Evolutionary conservation across 805 yeast species (phyloP).

Genomic region (Tetrapisispora nanseiensis): DNA sequence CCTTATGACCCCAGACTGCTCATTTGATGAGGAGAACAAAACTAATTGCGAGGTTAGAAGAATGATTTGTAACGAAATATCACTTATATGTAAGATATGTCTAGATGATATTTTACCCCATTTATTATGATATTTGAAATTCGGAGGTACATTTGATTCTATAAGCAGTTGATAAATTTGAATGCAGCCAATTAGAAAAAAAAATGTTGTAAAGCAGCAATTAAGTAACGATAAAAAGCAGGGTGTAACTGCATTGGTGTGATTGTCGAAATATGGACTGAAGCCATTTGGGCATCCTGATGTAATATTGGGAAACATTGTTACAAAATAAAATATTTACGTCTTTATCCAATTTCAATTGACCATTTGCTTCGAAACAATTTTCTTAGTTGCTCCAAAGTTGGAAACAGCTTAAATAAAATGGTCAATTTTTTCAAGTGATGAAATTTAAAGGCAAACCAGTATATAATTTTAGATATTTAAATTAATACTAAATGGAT

Average conservation of each 20-base stretch:
- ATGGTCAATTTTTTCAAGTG: no score
- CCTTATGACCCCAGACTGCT: conserved; percentile 7
- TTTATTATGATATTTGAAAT: conserved; percentile 6
- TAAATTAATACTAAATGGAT: no score
- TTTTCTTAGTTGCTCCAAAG: no score
- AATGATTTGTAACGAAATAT: conserved; percentile 14
- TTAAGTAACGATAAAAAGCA: conserved; percentile 23
- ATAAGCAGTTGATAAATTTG: conserved; percentile 14
- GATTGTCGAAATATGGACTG: conserved; percentile 28
- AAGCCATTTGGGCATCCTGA: conserved; percentile 13
- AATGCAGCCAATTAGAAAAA: conserved; percentile 15
- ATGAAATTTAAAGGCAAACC: no score
- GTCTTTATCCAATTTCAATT: no score
- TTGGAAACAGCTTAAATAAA: no score
- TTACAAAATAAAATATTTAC: no score
- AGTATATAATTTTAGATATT: no score
- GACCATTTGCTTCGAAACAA: no score
- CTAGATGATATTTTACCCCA: conserved; percentile 8
- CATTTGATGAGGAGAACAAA: conserved; percentile 1
- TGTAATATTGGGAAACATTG: neutral
- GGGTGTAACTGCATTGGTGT: conserved; percentile 30
- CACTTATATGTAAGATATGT: conserved; percentile 17
- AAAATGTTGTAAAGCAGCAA: conserved; percentile 8
- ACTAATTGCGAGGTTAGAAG: conserved; percentile 9
- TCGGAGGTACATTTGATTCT: conserved; percentile 15